Percentiles rank a stretch among this genome's conserved stretches.
phyloP scores from a whole-genome alignment of 495 filamentous ascomycete species.

The Aspergillus cavernicola region DNA sequence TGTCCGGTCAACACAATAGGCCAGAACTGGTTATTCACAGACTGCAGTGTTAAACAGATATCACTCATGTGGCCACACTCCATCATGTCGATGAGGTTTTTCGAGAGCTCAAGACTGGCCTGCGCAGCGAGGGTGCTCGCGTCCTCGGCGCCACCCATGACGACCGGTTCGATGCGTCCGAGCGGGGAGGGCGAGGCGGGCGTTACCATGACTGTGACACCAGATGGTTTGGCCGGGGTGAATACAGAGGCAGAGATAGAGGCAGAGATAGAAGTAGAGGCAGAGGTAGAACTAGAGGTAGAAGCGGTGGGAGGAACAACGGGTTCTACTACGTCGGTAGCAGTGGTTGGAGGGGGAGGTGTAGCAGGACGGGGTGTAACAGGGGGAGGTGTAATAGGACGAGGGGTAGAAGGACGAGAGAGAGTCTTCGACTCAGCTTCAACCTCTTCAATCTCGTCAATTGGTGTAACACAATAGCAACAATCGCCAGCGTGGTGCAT shows the following conservation, averaged over 20 bases:
- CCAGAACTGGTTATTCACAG: conserved; percentile 8
- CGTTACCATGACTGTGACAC: background rate
- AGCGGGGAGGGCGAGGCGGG: background rate
- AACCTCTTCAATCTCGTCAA: background rate
- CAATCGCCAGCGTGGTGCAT: conserved; percentile 22
- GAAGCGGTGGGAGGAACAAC: background rate
- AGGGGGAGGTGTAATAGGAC: background rate
- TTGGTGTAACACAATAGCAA: no score
- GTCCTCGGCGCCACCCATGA: background rate
- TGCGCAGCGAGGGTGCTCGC: background rate
- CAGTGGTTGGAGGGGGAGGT: background rate
- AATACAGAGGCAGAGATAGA: background rate
- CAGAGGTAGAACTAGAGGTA: background rate
- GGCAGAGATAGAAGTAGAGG: background rate
- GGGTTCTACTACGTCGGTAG: background rate
- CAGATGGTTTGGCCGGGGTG: background rate
- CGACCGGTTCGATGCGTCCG: background rate
- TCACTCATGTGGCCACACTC: conserved; percentile 18
- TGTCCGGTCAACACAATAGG: conserved; percentile 18
- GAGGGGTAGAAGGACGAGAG: background rate
- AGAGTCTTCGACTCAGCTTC: background rate
- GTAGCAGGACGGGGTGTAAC: no score
- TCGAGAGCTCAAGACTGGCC: conserved; percentile 2
- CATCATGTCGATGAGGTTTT: conserved; percentile 9
- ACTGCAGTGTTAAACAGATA: conserved; percentile 17